These are phyloP conservation scores for Potentilla sterilis DNA, from an alignment of 306 rosid genomes.

Conservation along the genomic window DNA sequence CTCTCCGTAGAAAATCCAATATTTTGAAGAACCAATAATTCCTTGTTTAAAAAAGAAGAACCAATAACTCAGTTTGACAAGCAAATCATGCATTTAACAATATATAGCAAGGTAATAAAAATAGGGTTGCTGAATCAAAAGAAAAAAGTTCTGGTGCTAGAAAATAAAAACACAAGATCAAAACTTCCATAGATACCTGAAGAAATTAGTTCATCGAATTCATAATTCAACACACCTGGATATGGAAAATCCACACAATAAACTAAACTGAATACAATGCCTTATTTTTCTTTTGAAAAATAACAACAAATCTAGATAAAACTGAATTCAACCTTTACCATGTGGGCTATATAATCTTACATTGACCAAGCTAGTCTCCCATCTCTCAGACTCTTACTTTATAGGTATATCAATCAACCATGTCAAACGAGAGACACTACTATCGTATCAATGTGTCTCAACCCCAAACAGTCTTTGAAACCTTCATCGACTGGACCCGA, in stretches of 20 bases:
- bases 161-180: too few relatives aligned
- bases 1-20: background rate
- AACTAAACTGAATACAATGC: background rate
- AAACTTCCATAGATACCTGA: background rate
- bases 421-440: background rate
- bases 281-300: background rate
- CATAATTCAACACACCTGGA: background rate
- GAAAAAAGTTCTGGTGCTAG: too few relatives aligned
- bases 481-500: background rate
- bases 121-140: background rate
- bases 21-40: conserved; percentile 3
- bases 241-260: background rate
- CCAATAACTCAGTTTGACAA: background rate
- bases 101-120: background rate
- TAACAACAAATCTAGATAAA: background rate
- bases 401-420: background rate
- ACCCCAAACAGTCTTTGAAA: background rate
- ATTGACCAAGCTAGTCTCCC: background rate
- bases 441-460: conserved; percentile 6
- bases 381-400: background rate
- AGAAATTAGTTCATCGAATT: background rate
- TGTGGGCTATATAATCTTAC: background rate
- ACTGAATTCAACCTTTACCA: background rate
- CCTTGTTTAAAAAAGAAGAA: too few relatives aligned
- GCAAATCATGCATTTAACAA: background rate